Base-by-base conservation (phyloP, 2,329 filamentous ascomycete genomes). In the Sporothrix pseudoabietina region DNA sequence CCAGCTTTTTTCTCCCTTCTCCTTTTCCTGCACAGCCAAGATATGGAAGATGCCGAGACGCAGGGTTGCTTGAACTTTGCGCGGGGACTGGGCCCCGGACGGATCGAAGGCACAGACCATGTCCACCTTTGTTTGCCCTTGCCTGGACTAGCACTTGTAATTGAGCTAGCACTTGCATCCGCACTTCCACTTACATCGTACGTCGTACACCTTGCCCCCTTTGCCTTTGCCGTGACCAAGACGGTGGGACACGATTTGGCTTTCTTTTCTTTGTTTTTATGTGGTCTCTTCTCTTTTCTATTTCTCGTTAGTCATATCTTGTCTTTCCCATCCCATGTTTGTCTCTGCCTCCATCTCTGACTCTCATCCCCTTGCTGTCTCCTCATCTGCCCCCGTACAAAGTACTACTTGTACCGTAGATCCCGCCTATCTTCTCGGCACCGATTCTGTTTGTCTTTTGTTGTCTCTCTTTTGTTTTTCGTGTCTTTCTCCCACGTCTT, bases 331-430 rank as follows among this genome's bases (percentile, higher is more conserved):
- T 49, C 44, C 44, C 6, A 19, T 19, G 10, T 49, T 14, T 49
- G 44, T 49, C 14, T 49, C 14, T 49, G 22, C 30, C 22, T 35
- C 44, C 41, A 8, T 41, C 22, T 54, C 8, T 54, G 12, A 32
- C 66, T 32, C n/a, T 19, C 32, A 3, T 65, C 16, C 4, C 32
- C 19, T 39, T 44, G 1, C 59, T 65, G 57, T 66, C 35, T 47
- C 35, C 32, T 22, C n/a, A 12, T 30, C n/a, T 47, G 10, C 22
- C 39, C 59, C 26, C 35, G 4, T 30, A 22, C 61, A 66, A 63
- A 14, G 30, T 41, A 52, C 16, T 71, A 59, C 32, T 59, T 71
- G 32, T 69, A 69, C 66, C 30, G 66, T 57, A 32, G 49, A 55
- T 47, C 69, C 54, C 69, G 69, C n/a, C n/a, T 22, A 54, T 69